Evolutionary conservation across 2,329 filamentous ascomycete genomes (phyloP), one percentile per base, ranked within the genome.

Genomic region (Trichoderma simmonsii): DNA sequence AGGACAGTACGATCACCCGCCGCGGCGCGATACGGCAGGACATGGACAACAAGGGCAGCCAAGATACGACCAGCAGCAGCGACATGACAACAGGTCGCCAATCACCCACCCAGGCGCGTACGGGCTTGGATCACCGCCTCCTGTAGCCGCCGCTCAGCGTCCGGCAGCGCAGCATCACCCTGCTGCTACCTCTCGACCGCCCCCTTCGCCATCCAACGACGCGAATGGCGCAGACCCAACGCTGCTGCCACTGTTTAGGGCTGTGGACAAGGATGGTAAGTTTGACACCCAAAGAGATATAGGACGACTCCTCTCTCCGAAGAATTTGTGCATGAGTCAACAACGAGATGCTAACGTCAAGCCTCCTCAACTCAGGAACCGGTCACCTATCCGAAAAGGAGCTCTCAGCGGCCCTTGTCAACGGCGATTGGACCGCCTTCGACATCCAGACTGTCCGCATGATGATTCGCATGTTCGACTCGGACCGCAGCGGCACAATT

Each of bases 391-490:
- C 92, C 3, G 95, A 97, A 82, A 87, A 87, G 66, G 95, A 98
- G 82, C 90, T 99, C 56, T 92, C 93, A 11, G 91, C 93, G 1
- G 96, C 96, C 24, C 90, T 99, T 6, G 95, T 98, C 73, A 99
- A 99, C 80, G 95, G 95, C 70, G 96, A 99, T 86, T 98, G 93
- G 89, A 93, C 93, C 1, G 89, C 94, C 5, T 99, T 99, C 81
- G 95, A 99, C 82, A 88, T 91, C 5, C 93, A 97, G 77, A 99
- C 96, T 1, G 95, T 98, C 75, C 92, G 92, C 79, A 97, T 98
- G 93, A 98, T 99, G 95, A 98, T 99, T 76, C 92, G 95, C 79
- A 98, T 99, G 96, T 99, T 99, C 83, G 95, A 98, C 83, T 93
- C 92, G 72, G 93, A 98, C 83, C 92, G 93, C 77, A 92, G 89